Evolutionary conservation across 2,329 filamentous ascomycete species (phyloP).

Genomic region (Fusarium setosum): DNA sequence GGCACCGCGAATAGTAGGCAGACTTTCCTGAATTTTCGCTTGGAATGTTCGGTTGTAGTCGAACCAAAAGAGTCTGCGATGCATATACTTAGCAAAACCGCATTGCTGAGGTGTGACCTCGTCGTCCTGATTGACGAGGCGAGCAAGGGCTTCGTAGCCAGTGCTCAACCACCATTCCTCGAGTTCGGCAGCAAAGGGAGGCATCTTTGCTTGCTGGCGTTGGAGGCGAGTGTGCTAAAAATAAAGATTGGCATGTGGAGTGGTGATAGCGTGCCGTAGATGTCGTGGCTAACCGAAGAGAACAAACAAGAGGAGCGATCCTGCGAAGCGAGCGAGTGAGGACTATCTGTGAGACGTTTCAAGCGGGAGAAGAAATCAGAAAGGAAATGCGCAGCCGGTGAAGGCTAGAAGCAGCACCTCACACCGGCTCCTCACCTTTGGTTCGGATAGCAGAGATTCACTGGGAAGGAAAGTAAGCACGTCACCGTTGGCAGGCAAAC

Average conservation of each 20-base stretch:
- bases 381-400: not conserved
- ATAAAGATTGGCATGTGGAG: too few relatives aligned
- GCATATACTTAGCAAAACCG: conserved; percentile 48
- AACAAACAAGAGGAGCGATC: too few relatives aligned
- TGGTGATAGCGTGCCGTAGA: too few relatives aligned
- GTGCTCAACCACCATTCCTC: conserved; percentile 49
- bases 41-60: conserved; percentile 43
- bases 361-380: not conserved
- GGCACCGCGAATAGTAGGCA: conserved; percentile 27
- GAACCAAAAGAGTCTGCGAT: conserved; percentile 45
- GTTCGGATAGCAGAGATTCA: not conserved
- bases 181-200: conserved; percentile 44
- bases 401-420: not conserved
- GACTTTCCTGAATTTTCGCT: conserved; percentile 29
- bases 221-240: not conserved
- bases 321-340: too few relatives aligned
- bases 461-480: not conserved
- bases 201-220: conserved; percentile 39
- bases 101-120: conserved; percentile 40
- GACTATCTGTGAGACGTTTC: too few relatives aligned
- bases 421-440: not conserved
- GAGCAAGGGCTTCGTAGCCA: conserved; percentile 39
- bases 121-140: conserved; percentile 39
- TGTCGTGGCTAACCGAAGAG: too few relatives aligned
- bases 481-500: not conserved